Evolutionary conservation across 352 stramenopile genomes (phyloP), one percentile per base, ranked within the genome.

Genomic region (Blastocystis sp.): DNA sequence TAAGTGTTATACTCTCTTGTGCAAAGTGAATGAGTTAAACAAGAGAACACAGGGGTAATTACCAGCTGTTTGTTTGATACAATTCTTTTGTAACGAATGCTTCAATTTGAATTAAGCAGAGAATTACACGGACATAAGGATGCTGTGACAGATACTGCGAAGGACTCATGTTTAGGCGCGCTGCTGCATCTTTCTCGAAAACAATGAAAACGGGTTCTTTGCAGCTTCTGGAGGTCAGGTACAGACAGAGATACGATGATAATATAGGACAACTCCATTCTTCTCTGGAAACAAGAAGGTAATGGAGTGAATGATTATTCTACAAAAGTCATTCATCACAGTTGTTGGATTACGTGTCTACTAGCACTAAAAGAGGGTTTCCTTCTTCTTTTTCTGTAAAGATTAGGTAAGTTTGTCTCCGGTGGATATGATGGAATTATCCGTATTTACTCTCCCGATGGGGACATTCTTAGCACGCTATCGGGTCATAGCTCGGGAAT

Each of bases 261-360:
- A 18, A 69, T 34, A 2, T 37, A 85, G 73, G 73, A 85, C 55
- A 85, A 85, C 26, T 13, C 73, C 34, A 85, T 85, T 43, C 53
- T 85, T 45, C 73, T 85, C 13, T 85, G 73, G 73, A 85, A 85
- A 45, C 53, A 24, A 3, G 9, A 20, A 11, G 34, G 30, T 5
- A 11, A 20, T 0, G 54, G 43, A 68, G 11, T 20, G 13, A 55
- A 9, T 50, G 37, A 53, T n/a, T 66, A 69, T n/a, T n/a, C 53
- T 20, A 50, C 45, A 16, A 85, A 85, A 41, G 39, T 53, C 7
- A 85, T 85, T 13, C 73, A 85, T 55, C 73, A 85, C 54, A 85
- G 73, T 85, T 85, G 73, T 30, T 85, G 73, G 73, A 85, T 85
- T 45, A 85, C 73, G 11, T 85, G 73, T 68, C 26, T 85, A 5